Evolutionary conservation across 2,329 filamentous ascomycete species (phyloP).

Genomic region (Aspergillus tanneri): DNA sequence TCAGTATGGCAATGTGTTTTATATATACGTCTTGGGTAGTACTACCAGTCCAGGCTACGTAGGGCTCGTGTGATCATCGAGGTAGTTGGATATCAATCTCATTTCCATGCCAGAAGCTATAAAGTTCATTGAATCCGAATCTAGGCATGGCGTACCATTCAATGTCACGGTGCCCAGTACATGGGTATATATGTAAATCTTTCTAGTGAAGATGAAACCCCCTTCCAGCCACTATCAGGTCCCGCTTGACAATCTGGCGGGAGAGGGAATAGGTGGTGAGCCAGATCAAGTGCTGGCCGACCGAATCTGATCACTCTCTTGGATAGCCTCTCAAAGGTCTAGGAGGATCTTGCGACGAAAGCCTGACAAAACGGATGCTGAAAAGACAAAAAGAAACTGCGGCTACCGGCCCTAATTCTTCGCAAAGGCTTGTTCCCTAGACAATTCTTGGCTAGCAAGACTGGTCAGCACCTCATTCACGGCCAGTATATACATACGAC

Average conservation of each 20-base stretch:
- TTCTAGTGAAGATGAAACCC: background rate
- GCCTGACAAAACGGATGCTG: too few relatives aligned
- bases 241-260: conserved; percentile 12
- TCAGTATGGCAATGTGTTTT: too few relatives aligned
- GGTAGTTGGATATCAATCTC: too few relatives aligned
- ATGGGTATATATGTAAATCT: background rate
- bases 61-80: too few relatives aligned
- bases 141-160: background rate
- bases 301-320: too few relatives aligned
- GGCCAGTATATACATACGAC: background rate
- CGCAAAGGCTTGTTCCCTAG: background rate
- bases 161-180: background rate
- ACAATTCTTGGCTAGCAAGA: conserved; percentile 1
- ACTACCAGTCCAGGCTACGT: too few relatives aligned
- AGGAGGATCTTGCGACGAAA: too few relatives aligned
- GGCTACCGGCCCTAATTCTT: background rate
- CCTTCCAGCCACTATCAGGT: conserved; percentile 9
- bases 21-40: too few relatives aligned
- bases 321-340: too few relatives aligned
- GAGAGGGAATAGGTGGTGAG: conserved; percentile 2
- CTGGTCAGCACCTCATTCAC: conserved; percentile 1
- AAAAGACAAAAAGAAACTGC: too few relatives aligned
- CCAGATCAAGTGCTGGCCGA: too few relatives aligned
- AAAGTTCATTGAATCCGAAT: background rate
- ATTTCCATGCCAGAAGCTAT: background rate